Conservation (phyloP, 345 rosid genomes). For the Noccaea bulbosa region DNA sequence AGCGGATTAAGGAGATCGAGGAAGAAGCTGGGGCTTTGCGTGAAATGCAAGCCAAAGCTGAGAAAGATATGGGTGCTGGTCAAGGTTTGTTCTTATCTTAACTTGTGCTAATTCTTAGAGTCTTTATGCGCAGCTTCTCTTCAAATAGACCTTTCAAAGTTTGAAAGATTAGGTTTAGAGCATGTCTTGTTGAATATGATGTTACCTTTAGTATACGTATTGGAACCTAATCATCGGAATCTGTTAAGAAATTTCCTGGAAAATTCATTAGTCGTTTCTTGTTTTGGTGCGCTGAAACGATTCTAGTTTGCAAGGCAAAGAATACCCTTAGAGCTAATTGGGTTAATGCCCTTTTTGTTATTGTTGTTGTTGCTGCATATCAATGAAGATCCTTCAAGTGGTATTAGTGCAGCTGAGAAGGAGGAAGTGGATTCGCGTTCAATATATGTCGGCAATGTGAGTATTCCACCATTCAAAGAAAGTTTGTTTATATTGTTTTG, state of each 20-base stretch:
- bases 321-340: constrained; percentile 20
- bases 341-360: constrained; percentile 12
- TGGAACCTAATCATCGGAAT: neutral
- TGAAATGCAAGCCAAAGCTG: constrained; percentile 99
- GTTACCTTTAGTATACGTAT: neutral
- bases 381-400: constrained; percentile 67
- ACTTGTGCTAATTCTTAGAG: neutral
- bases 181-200: neutral
- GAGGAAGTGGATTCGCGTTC: constrained; percentile 98
- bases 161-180: neutral
- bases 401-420: constrained; percentile 82
- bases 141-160: neutral
- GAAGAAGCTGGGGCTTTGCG: constrained; percentile 99
- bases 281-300: constrained; percentile 11
- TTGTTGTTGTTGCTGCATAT: constrained; percentile 32
- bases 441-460: constrained; percentile 97
- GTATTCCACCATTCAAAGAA: constrained; percentile 45
- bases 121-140: constrained; percentile 3
- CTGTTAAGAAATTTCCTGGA: neutral
- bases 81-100: constrained; percentile 58
- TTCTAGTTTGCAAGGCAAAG: constrained; percentile 16
- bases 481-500: constrained; percentile 1
- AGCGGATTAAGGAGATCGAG: constrained; percentile 90
- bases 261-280: neutral
- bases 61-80: constrained; percentile 96